phyloP scores from a whole-genome alignment of 352 stramenopile species.

The Aphanomyces euteiches region DNA sequence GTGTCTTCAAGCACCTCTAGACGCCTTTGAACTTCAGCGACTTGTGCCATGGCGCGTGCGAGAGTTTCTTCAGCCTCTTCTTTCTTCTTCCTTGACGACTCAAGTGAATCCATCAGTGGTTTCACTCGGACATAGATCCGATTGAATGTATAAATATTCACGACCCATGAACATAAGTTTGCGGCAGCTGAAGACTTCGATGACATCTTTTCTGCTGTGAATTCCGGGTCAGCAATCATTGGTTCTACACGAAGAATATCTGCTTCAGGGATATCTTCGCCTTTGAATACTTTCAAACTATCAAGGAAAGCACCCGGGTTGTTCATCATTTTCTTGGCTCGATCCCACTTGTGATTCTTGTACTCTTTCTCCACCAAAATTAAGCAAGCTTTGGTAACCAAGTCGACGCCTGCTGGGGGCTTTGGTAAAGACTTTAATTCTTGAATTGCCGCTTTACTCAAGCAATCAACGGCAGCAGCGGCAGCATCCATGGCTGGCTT shows the following conservation, averaged over 20 bases:
- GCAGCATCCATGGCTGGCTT: constrained; percentile 97
- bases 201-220: constrained; percentile 95
- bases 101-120: constrained; percentile 96
- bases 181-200: constrained; percentile 95
- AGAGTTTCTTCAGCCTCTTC: constrained; percentile 91
- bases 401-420: constrained; percentile 92
- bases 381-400: constrained; percentile 94
- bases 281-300: constrained; percentile 88
- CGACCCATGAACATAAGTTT: constrained; percentile 97
- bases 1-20: constrained; percentile 91
- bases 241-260: constrained; percentile 91
- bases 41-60: constrained; percentile 86
- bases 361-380: constrained; percentile 98
- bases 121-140: constrained; percentile 99
- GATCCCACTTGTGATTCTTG: constrained; percentile 98
- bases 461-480: constrained; percentile 91
- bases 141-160: constrained; percentile 98
- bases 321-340: constrained; percentile 99
- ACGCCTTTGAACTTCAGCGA: constrained; percentile 91
- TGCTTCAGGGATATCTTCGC: constrained; percentile 94
- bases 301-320: constrained; percentile 95
- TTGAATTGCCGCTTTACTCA: constrained; percentile 95
- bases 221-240: constrained; percentile 91
- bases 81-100: constrained; percentile 92
- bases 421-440: constrained; percentile 97